Conservation (phyloP, 352 stramenopile genomes). For the Globisporangium parvum region DNA sequence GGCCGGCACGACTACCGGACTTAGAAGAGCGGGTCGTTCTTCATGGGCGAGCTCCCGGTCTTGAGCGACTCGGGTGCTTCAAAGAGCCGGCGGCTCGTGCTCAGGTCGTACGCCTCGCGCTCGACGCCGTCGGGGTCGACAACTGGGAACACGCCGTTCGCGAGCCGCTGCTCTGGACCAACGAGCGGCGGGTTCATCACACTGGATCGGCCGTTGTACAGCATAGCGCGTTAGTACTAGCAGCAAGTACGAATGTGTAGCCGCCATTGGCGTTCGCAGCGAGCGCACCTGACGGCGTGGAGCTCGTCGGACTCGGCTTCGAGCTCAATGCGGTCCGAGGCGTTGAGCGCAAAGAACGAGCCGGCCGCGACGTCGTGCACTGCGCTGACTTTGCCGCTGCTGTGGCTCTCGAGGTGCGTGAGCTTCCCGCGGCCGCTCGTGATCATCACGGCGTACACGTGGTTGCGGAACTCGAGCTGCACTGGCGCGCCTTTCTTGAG, state of each 20-base stretch:
- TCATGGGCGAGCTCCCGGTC: conserved; percentile 63
- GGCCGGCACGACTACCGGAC: too few relatives aligned
- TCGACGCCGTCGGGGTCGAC: conserved; percentile 60
- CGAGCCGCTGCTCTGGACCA: conserved; percentile 38
- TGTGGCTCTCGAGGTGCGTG: conserved; percentile 43
- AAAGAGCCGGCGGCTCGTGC: conserved; percentile 49
- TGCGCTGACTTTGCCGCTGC: not conserved
- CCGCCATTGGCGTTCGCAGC: too few relatives aligned
- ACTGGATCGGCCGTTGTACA: conserved; percentile 10
- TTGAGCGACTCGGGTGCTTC: conserved; percentile 70
- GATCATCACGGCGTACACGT: conserved; percentile 68
- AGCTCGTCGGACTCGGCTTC: conserved; percentile 55
- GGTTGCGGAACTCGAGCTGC: conserved; percentile 66
- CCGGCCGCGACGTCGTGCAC: conserved; percentile 25
- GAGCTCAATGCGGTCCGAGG: conserved; percentile 43
- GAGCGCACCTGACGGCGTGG: conserved; percentile 52
- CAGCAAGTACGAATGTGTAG: too few relatives aligned
- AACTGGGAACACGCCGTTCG: conserved; percentile 62
- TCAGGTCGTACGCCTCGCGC: conserved; percentile 48
- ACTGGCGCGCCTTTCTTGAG: conserved; percentile 46
- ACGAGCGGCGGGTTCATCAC: conserved; percentile 80
- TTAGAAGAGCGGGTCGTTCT: conserved; percentile 4
- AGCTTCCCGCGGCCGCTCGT: conserved; percentile 48
- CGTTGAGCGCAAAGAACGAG: conserved; percentile 57
- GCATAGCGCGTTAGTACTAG: too few relatives aligned